These are phyloP conservation scores for Kuraishia capsulata DNA, from an alignment of 805 yeast genomes.

Conservation along the genomic window DNA sequence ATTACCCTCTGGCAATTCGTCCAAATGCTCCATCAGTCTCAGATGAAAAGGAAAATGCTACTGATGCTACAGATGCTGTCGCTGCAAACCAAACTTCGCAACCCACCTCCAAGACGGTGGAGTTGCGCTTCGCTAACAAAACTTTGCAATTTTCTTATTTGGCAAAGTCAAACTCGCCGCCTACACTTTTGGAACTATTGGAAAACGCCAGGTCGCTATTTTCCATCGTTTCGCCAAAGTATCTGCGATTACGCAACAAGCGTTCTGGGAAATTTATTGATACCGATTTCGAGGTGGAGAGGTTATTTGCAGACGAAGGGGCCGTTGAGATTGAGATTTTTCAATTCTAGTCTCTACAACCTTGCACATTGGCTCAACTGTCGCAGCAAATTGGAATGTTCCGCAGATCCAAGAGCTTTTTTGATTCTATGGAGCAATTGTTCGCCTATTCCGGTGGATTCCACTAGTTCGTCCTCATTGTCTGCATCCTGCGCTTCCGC, in stretches of 20 bases:
- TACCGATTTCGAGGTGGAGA: constrained; percentile 38
- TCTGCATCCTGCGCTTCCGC: background rate
- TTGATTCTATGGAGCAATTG: background rate
- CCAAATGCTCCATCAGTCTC: constrained; percentile 18
- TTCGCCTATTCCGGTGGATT: background rate
- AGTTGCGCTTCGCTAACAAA: constrained; percentile 42
- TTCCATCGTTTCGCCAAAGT: constrained; percentile 30
- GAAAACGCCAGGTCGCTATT: constrained; percentile 73
- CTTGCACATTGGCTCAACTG: background rate
- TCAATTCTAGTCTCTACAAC: background rate
- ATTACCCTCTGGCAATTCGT: constrained; percentile 55
- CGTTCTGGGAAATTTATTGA: constrained; percentile 22
- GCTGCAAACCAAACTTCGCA: constrained; percentile 3
- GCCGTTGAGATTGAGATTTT: background rate
- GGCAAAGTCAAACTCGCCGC: constrained; percentile 62
- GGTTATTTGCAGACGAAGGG: constrained; percentile 20
- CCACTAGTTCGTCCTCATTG: background rate
- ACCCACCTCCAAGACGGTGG: constrained; percentile 16
- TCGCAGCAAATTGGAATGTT: background rate
- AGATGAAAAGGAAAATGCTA: background rate
- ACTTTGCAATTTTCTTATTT: constrained; percentile 60
- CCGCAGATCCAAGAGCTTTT: background rate
- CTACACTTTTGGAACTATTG: constrained; percentile 67
- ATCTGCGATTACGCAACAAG: constrained; percentile 25
- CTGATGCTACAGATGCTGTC: constrained; percentile 2